Base-by-base conservation (phyloP, 2,329 filamentous ascomycete genomes). In the Trichothecium roseum region DNA sequence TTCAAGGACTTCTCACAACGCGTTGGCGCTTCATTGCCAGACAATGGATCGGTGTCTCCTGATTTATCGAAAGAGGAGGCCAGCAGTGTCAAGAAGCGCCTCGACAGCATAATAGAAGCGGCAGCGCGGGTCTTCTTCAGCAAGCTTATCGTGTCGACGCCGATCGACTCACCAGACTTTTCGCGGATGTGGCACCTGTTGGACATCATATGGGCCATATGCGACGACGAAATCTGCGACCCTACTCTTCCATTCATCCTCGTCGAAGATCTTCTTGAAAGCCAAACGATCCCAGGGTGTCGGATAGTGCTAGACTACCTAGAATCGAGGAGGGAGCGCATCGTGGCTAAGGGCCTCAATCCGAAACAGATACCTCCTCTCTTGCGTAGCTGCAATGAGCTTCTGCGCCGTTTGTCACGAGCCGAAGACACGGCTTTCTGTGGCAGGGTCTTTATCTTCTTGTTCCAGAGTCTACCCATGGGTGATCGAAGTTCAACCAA, bases 401-500 rank as follows among this genome's bases (percentile, higher is more conserved):
- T 98, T 13, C 68, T 98, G n/a, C 79, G 89, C 26, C 75, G 91
- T 31, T 69, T 98, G 3, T 96, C 91, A n/a, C 77, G 91, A 38
- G 89, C 91, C 4, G 88, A 96, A 55, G 91, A 98, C 57, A 93
- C 91, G 0, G 87, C 93, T 1, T 98, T 99, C 54, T 98, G 91
- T 52, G 91, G 91, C 13, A 76, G 91, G 28, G 91, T 99, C 18
- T 96, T 96, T 58, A 95, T 98, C 44, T 99, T 95, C 58, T 76
- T 98, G 53, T 98, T 96, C 58, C 91, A 98, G 56, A 94, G 87
- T 56, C 96, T 98, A 51, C 91, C 91, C 2, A 68, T 98, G 0
- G 89, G 89, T 22, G 93, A 98, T 59, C 91, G 89, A 55, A 96
- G 91, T 55, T 95, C 91, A 1, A 91, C 98, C 34, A 99, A 99